Percentiles rank a stretch among this genome's conserved stretches.
Conservation (phyloP, 345 rosid species). For the Populus alba region DNA sequence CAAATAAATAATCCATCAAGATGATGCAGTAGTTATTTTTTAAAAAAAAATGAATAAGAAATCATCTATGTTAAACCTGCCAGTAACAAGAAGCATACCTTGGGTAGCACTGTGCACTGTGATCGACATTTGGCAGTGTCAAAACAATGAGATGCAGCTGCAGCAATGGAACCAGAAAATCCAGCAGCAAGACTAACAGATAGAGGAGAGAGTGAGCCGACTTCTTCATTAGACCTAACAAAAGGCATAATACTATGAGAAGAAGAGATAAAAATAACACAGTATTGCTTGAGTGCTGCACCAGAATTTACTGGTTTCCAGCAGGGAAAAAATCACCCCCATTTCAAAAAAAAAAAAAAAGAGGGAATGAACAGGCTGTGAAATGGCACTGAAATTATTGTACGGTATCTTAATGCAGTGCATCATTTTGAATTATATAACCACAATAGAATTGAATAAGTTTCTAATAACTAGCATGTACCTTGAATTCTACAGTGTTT, state of each 20-base stretch:
- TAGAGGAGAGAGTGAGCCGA: constrained; percentile 70
- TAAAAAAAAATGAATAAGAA: neutral
- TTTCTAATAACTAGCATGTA: neutral
- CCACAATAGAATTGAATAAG: neutral
- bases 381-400: neutral
- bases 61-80: neutral
- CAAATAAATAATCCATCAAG: neutral
- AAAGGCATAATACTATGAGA: constrained; percentile 15
- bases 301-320: neutral
- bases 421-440: neutral
- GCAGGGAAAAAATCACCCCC: neutral
- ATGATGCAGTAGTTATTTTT: neutral
- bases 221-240: constrained; percentile 65
- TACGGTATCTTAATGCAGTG: neutral
- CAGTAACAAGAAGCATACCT: constrained; percentile 37
- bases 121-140: constrained; percentile 83
- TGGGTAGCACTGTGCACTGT: constrained; percentile 82
- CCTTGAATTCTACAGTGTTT: neutral
- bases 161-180: constrained; percentile 73
- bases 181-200: constrained; percentile 76
- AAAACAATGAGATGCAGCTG: constrained; percentile 89
- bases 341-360: neutral
- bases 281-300: neutral
- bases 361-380: neutral
- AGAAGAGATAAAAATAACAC: neutral